Conservation (phyloP, 495 filamentous ascomycete genomes). For the Podospora didyma region DNA sequence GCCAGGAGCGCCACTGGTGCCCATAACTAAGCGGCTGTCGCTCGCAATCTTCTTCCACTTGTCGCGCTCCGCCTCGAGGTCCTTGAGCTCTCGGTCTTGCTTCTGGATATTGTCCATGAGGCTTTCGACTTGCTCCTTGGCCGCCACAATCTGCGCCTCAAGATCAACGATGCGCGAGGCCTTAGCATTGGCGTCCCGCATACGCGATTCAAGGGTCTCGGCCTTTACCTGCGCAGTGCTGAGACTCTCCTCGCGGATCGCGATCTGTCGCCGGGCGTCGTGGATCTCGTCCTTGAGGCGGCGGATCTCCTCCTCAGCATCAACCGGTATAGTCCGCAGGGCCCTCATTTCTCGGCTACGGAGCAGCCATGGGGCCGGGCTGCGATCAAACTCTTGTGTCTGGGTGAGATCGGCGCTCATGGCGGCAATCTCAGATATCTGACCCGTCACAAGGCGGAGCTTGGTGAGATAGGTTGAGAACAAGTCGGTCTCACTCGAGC, state of each 20-base stretch:
- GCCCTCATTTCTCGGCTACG: slow-evolving; percentile 72
- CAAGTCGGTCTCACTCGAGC: slow-evolving; percentile 52
- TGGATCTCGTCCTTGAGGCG: slow-evolving; percentile 69
- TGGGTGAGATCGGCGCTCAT: slow-evolving; percentile 71
- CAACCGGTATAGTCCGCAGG: slow-evolving; percentile 70
- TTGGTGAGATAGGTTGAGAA: slow-evolving; percentile 66
- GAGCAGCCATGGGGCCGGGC: slow-evolving; percentile 73
- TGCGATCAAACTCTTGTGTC: slow-evolving; percentile 80
- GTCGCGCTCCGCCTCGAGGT: slow-evolving; percentile 60
- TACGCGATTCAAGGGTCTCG: slow-evolving; percentile 79
- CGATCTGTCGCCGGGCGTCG: slow-evolving; percentile 59
- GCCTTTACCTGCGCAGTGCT: slow-evolving; percentile 82
- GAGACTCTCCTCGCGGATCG: slow-evolving; percentile 60
- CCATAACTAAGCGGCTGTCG: slow-evolving; percentile 55
- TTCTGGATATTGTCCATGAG: slow-evolving; percentile 63
- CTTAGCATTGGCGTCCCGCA: slow-evolving; percentile 73
- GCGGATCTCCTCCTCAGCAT: slow-evolving; percentile 74
- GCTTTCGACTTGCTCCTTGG: slow-evolving; percentile 48
- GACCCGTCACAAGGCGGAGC: slow-evolving; percentile 59
- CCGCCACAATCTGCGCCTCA: slow-evolving; percentile 55
- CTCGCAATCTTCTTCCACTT: slow-evolving; percentile 73
- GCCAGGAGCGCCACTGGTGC: slow-evolving; percentile 35
- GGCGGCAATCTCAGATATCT: slow-evolving; percentile 67
- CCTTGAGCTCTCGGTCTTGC: slow-evolving; percentile 53
- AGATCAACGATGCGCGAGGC: slow-evolving; percentile 59